Evolutionary conservation across 345 rosid genomes (phyloP).

Genomic region (Reutealis trisperma): DNA sequence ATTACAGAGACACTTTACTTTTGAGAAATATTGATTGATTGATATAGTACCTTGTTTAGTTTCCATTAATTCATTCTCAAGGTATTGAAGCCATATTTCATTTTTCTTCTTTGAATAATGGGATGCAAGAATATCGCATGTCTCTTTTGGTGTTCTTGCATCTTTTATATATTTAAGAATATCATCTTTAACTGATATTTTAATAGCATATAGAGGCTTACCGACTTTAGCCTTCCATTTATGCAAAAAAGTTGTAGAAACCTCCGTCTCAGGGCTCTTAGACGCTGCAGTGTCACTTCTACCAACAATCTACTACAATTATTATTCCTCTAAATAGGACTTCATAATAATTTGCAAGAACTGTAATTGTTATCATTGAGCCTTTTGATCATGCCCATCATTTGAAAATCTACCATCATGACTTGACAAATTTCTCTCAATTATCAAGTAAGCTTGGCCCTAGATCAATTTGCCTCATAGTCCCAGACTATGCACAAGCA

Average conservation of each 20-base stretch:
- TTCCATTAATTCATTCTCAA: too few relatives aligned
- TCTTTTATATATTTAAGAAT: too few relatives aligned
- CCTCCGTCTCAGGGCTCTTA: not conserved
- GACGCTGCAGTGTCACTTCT: not conserved
- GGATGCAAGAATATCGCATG: too few relatives aligned
- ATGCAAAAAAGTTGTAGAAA: not conserved
- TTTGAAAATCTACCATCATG: too few relatives aligned
- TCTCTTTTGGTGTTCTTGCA: too few relatives aligned
- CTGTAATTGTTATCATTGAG: not conserved
- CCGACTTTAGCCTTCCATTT: not conserved
- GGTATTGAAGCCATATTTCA: too few relatives aligned
- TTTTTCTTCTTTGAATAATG: too few relatives aligned
- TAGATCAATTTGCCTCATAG: not conserved
- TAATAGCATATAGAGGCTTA: not conserved
- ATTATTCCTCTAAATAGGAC: not conserved
- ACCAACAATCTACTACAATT: not conserved
- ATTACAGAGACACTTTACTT: not conserved
- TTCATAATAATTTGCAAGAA: too few relatives aligned
- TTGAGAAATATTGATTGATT: not conserved
- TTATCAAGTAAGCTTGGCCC: not conserved
- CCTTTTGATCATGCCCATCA: too few relatives aligned
- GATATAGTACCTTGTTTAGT: not conserved
- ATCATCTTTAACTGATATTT: not conserved
- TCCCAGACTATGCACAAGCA: not conserved
- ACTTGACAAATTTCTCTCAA: too few relatives aligned